Percentiles rank a stretch among this genome's conserved stretches.
Conservation (phyloP, 768 basidiomycete species). For the Brasilioporus rufonigricans region DNA sequence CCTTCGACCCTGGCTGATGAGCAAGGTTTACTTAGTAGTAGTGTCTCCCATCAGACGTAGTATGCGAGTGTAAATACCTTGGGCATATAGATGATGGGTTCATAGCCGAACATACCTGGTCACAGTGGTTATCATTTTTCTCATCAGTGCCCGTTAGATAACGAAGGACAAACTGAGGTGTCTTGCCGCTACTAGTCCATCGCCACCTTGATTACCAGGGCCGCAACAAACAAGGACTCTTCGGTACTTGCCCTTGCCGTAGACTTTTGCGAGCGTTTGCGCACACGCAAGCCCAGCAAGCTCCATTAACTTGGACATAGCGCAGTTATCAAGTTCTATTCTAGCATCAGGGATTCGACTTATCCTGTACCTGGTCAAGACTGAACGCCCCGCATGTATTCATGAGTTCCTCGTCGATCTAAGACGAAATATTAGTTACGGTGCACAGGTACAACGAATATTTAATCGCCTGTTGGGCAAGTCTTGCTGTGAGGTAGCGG, state of each 20-base stretch:
- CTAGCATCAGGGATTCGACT: background rate
- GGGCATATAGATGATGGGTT: conserved; percentile 88
- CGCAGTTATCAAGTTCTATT: background rate
- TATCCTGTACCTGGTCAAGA: conserved; percentile 71
- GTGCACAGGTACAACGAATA: background rate
- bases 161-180: conserved; percentile 68
- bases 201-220: conserved; percentile 96
- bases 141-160: background rate
- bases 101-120: conserved; percentile 88
- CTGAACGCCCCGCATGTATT: conserved; percentile 85
- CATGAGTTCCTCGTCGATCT: conserved; percentile 98
- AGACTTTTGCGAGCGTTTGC: conserved; percentile 78
- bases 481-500: conserved; percentile 64
- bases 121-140: background rate
- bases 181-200: conserved; percentile 93
- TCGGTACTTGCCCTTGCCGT: conserved; percentile 61
- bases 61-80: conserved; percentile 52
- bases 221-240: conserved; percentile 95
- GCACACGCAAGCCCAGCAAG: conserved; percentile 94
- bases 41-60: background rate
- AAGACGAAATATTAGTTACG: background rate
- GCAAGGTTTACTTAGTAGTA: background rate
- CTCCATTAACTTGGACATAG: conserved; percentile 79
- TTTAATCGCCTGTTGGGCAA: conserved; percentile 67
- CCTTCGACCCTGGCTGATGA: conserved; percentile 83